Evolutionary conservation across 208 protist species (phyloP), one percentile per base, ranked within the genome.

Genomic region (Strigomonas galati): DNA sequence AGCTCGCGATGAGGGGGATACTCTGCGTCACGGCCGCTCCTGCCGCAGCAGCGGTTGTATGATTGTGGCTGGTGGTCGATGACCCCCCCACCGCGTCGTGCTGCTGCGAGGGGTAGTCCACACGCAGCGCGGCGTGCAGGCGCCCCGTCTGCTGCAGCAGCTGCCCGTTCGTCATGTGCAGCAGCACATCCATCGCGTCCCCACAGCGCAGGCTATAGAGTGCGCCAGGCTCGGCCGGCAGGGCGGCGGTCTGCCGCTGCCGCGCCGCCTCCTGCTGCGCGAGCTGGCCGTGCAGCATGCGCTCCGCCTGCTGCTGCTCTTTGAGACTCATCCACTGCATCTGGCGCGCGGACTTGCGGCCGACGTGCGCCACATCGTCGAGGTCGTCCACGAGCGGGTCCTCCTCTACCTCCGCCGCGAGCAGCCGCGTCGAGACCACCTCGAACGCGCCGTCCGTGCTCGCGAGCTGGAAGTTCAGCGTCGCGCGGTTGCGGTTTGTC

Each of bases 401-500:
- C 23, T 74, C 58, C 28, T 85, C 79, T n/a, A 69, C 70, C 17
- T 78, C 65, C n/a, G 46, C 52, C 15, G 71, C 72, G 27, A 83
- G 65, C 23, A 85, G 68, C 23, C 58, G 58, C 35, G 58, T 62
- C 23, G 35, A 62, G 37, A 43, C 58, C 0, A 65, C 46, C 6
- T 76, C 67, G 0, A 43, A 54, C 9, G 62, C 37, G 21, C 78
- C 48, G 28, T 63, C n/a, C 12, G 65, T 17, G 30, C 46, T 35
- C 0, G 78, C 65, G 7, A 95, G 72, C 0, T 78, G 53, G 62
- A 96, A 91, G 62, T 78, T 75, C 65, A 96, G 70, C 24, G 79
- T 21, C 0, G 91, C 85, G 65, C 85, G 89, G 69, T 85, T 90
- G 65, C 54, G 67, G 62, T 96, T 96, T 10, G 79, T 94, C 15